Evolutionary conservation across 495 filamentous ascomycete species (phyloP).

Genomic region (Penicillium bialowiezense): DNA sequence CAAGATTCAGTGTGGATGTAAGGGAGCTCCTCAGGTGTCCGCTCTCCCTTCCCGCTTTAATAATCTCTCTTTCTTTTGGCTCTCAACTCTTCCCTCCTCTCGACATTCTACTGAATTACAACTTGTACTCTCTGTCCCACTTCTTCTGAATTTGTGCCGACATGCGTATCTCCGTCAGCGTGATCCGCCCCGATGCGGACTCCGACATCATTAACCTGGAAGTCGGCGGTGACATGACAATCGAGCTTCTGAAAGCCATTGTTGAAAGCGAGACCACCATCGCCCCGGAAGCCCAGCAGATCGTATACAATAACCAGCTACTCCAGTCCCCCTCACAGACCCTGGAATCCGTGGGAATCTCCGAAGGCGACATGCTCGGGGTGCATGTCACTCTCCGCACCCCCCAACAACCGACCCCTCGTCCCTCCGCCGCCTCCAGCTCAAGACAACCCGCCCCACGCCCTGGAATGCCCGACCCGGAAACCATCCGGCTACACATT

Average conservation of each 20-base stretch:
- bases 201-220: conserved; percentile 82
- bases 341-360: conserved; percentile 75
- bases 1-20: conserved; percentile 1
- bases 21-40: conserved; percentile 8
- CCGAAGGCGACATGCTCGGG: conserved; percentile 89
- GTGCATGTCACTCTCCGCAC: conserved; percentile 60
- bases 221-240: conserved; percentile 77
- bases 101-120: conserved; percentile 1
- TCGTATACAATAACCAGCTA: conserved; percentile 87
- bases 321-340: conserved; percentile 75
- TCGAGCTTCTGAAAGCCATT: conserved; percentile 81
- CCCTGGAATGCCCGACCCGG: conserved; percentile 61
- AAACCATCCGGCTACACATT: conserved; percentile 78
- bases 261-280: conserved; percentile 65
- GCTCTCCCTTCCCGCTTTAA: conserved; percentile 7
- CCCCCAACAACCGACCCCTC: conserved; percentile 4
- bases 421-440: conserved; percentile 22
- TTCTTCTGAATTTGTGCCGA: not conserved
- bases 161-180: conserved; percentile 78
- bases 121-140: not conserved
- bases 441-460: conserved; percentile 39
- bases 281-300: conserved; percentile 43
- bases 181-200: conserved; percentile 70
- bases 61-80: conserved; percentile 8
- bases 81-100: conserved; percentile 4